These are phyloP conservation scores for Zoysia pacifica DNA, from an alignment of 176 grass and related monocot genomes.

Conservation along the genomic window DNA sequence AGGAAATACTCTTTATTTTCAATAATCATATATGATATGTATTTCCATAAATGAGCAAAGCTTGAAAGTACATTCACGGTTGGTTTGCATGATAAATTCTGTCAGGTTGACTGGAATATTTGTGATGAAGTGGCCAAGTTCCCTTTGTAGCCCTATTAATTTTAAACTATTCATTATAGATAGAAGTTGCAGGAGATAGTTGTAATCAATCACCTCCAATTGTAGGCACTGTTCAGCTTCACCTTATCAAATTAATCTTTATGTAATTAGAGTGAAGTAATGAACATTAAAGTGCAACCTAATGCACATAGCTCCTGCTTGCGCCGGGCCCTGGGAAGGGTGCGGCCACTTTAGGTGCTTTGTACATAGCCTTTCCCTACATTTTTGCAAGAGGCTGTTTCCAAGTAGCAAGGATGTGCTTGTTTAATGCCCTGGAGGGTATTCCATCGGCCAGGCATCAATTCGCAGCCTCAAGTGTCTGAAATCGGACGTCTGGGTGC, in stretches of 20 bases:
- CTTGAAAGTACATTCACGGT: constrained; percentile 12
- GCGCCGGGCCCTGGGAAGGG: too few relatives aligned
- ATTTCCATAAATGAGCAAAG: neutral
- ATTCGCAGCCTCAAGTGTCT: too few relatives aligned
- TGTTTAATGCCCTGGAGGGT: too few relatives aligned
- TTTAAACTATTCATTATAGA: constrained; percentile 1
- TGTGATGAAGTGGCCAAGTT: neutral
- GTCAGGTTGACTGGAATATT: neutral
- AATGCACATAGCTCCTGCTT: too few relatives aligned
- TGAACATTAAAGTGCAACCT: neutral
- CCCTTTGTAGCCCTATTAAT: neutral
- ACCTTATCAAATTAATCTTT: constrained; percentile 16
- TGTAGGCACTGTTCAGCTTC: neutral
- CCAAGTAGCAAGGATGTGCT: too few relatives aligned
- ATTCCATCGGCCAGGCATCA: too few relatives aligned
- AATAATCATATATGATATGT: constrained; percentile 6
- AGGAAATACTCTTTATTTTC: constrained; percentile 17
- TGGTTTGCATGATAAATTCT: constrained; percentile 1
- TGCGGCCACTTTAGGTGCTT: too few relatives aligned
- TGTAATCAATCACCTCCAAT: constrained; percentile 12
- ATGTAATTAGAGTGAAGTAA: constrained; percentile 9
- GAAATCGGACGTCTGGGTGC: too few relatives aligned
- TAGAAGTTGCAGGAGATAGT: neutral
- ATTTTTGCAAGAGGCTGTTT: too few relatives aligned
- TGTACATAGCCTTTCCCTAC: too few relatives aligned